Evolutionary conservation across 345 rosid genomes (phyloP).

Genomic region (Citropsis articulata): DNA sequence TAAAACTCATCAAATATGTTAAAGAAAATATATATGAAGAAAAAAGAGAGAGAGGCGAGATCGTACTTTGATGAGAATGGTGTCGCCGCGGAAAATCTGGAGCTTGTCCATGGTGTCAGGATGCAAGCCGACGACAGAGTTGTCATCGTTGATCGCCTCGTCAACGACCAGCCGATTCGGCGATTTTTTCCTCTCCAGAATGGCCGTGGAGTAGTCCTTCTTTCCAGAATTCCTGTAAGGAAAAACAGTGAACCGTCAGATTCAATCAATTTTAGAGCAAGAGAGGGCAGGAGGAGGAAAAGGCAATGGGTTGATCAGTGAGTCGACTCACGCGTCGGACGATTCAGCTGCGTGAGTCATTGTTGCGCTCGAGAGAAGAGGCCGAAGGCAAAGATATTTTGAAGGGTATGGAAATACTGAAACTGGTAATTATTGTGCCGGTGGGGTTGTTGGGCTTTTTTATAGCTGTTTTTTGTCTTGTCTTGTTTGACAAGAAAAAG

Average conservation of each 20-base stretch:
- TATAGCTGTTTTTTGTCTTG: background rate
- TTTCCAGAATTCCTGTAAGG: constrained; percentile 45
- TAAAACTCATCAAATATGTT: too few relatives aligned
- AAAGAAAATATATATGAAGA: background rate
- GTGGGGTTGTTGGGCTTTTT: background rate
- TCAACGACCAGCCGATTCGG: constrained; percentile 66
- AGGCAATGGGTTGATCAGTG: background rate
- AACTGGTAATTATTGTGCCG: too few relatives aligned
- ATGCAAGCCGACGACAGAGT: constrained; percentile 63
- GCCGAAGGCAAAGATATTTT: too few relatives aligned
- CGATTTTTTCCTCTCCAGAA: constrained; percentile 67
- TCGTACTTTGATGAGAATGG: constrained; percentile 62
- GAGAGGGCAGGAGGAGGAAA: background rate
- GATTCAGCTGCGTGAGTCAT: constrained; percentile 49
- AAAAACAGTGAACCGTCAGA: background rate
- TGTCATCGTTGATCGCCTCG: constrained; percentile 69
- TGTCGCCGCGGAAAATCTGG: constrained; percentile 74
- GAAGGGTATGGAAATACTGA: too few relatives aligned
- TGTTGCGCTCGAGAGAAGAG: background rate
- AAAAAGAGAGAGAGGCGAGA: background rate
- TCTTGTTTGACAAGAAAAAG: constrained; percentile 16
- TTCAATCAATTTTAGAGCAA: background rate
- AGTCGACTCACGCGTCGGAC: constrained; percentile 52
- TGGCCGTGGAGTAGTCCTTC: constrained; percentile 72
- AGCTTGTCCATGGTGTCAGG: constrained; percentile 78